Conservation (phyloP, 352 stramenopile species). For the Globisporangium spinosum region DNA sequence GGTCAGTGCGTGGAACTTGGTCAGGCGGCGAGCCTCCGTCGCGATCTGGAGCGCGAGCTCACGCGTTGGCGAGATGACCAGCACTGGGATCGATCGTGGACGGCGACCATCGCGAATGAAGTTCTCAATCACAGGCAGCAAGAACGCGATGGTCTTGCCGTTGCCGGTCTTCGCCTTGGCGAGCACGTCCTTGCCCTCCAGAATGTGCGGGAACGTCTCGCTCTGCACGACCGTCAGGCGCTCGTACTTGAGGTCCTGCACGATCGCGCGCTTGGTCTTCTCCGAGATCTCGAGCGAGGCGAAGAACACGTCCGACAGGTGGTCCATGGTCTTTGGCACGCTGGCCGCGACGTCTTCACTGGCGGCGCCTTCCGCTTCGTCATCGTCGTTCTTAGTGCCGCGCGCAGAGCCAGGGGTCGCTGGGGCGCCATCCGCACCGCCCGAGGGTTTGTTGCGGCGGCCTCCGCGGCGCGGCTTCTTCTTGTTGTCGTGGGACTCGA, state of each 20-base stretch:
- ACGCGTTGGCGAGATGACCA: slow-evolving; percentile 94
- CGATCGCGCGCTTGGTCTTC: slow-evolving; percentile 61
- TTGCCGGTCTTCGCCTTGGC: slow-evolving; percentile 89
- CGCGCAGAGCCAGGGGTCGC: background rate
- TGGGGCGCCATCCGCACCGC: background rate
- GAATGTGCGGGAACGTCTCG: slow-evolving; percentile 70
- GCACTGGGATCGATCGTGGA: slow-evolving; percentile 78
- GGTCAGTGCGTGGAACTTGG: slow-evolving; percentile 77
- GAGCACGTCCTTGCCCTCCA: slow-evolving; percentile 87
- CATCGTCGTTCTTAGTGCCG: background rate
- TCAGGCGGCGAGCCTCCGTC: slow-evolving; percentile 83
- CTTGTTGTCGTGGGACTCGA: slow-evolving; percentile 12
- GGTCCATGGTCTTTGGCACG: slow-evolving; percentile 16
- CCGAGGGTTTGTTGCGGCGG: slow-evolving; percentile 9
- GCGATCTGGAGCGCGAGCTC: slow-evolving; percentile 95
- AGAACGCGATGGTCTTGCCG: slow-evolving; percentile 89
- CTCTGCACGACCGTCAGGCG: slow-evolving; percentile 89
- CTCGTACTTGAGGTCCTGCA: slow-evolving; percentile 83
- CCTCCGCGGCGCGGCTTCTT: slow-evolving; percentile 13
- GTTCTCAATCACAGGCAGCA: slow-evolving; percentile 77
- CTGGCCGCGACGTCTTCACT: background rate
- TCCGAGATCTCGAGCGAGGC: slow-evolving; percentile 51
- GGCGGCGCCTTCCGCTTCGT: background rate
- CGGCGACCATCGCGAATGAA: slow-evolving; percentile 57
- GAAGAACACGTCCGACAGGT: slow-evolving; percentile 54